Evolutionary conservation across 129 eudicot genomes (phyloP), one percentile per base, ranked within the genome.

Genomic region (Rutidosis leptorrhynchoides): DNA sequence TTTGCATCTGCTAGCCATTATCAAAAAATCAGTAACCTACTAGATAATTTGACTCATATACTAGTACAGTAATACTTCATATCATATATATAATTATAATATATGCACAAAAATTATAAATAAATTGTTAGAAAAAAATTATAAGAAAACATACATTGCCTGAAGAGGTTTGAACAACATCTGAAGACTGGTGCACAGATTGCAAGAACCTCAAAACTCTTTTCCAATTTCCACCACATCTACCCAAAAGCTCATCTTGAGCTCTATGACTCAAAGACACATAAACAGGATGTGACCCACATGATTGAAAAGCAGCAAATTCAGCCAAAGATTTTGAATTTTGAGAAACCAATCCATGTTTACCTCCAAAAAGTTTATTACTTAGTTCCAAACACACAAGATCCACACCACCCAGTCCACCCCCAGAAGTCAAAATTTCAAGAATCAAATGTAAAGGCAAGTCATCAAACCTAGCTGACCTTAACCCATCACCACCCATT

Each of bases 131-230:
- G 21, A 12, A 60, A 24, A 54, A 2, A 45, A 40, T 21, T 0
- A 59, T 7, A 49, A 6, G 57, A 62, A 76, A 79, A 56, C 81
- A 70, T 92, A 92, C 96, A 83, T 93, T 93, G 92, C 96, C 92
- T 16, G 92, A 73, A 21, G 95, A 71, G 19, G 98, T 93, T 28
- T 86, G 73, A 29, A 89, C 92, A 72, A 86, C 75, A 63, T 78
- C 80, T 5, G 91, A 85, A 6, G 89, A 90, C 82, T 82, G 87
- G 21, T 85, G 74, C 65, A 92, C 87, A 4, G 95, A 80, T 55
- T 88, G 96, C 92, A 88, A 80, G 73, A 93, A 88, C 78, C 95
- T 88, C 79, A 88, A 68, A 55, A 86, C 77, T 73, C 84, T 73
- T 70, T 93, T 93, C 98, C 95, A 93, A 69, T 89, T 88, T 45